These are phyloP conservation scores for Cadophora sp. DNA, from an alignment of 2,329 filamentous ascomycete genomes.

Conservation along the genomic window DNA sequence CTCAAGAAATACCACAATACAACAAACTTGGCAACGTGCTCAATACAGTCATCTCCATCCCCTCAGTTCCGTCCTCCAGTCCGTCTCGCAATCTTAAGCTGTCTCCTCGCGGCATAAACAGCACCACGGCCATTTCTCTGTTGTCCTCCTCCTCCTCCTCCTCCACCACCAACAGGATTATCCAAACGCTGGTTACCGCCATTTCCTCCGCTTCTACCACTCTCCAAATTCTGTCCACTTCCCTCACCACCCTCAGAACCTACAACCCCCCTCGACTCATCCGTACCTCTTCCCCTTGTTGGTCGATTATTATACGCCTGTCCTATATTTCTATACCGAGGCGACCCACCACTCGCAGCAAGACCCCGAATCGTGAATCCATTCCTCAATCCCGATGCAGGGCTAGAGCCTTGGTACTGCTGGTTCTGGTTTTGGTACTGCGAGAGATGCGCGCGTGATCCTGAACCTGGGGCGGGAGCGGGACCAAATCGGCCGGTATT, in stretches of 20 bases:
- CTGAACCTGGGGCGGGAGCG: not conserved
- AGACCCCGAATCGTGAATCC: slow-evolving; percentile 4
- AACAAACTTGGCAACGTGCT: not conserved
- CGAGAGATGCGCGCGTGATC: slow-evolving; percentile 1
- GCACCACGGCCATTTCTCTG: not conserved
- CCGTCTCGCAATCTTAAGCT: slow-evolving; percentile 7
- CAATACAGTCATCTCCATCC: not conserved
- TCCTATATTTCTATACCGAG: not conserved
- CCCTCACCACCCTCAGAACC: not conserved
- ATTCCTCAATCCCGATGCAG: not conserved
- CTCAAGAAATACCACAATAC: not conserved
- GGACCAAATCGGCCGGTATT: not conserved
- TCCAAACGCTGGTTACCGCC: not conserved
- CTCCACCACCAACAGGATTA: not conserved
- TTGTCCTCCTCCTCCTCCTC: not conserved
- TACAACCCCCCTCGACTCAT: not conserved
- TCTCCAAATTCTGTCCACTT: not conserved
- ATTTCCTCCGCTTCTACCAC: not conserved
- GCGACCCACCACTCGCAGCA: not conserved
- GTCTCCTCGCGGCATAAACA: slow-evolving; percentile 9
- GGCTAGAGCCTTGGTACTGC: not conserved
- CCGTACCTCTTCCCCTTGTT: not conserved
- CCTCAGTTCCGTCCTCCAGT: not conserved
- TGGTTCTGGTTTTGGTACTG: not conserved
- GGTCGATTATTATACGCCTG: slow-evolving; percentile 11